Evolutionary conservation across 2,329 filamentous ascomycete genomes (phyloP).

Genomic region (Calonectria naviculata): DNA sequence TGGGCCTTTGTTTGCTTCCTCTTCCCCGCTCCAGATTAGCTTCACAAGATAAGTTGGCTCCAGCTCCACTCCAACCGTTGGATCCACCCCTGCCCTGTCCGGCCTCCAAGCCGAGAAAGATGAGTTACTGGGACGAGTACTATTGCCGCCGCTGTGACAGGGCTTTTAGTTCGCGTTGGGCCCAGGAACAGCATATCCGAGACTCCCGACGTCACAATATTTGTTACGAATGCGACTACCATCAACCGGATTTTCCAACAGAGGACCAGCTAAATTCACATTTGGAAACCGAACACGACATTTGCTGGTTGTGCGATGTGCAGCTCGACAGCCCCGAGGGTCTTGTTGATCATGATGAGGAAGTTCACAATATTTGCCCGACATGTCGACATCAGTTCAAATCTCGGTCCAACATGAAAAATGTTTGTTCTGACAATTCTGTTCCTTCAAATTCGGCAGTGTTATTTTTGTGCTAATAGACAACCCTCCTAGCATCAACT

Average conservation of each 20-base stretch:
- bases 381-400: neutral
- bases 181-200: neutral
- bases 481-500: constrained; percentile 28
- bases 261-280: neutral
- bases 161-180: neutral
- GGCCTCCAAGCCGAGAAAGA: neutral
- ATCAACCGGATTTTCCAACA: neutral
- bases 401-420: constrained; percentile 19
- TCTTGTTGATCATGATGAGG: neutral
- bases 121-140: neutral
- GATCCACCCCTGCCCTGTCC: neutral
- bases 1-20: neutral
- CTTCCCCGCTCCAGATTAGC: neutral
- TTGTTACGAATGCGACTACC: neutral
- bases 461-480: neutral
- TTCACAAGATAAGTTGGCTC: no score
- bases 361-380: neutral
- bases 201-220: neutral
- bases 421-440: constrained; percentile 14
- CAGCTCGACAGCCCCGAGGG: neutral
- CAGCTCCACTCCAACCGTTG: no score
- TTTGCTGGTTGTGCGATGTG: constrained; percentile 22
- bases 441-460: neutral
- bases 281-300: constrained; percentile 15
- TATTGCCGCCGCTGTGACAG: neutral